phyloP scores from a whole-genome alignment of 2,329 filamentous ascomycete genomes.

The Clonostachys solani region DNA sequence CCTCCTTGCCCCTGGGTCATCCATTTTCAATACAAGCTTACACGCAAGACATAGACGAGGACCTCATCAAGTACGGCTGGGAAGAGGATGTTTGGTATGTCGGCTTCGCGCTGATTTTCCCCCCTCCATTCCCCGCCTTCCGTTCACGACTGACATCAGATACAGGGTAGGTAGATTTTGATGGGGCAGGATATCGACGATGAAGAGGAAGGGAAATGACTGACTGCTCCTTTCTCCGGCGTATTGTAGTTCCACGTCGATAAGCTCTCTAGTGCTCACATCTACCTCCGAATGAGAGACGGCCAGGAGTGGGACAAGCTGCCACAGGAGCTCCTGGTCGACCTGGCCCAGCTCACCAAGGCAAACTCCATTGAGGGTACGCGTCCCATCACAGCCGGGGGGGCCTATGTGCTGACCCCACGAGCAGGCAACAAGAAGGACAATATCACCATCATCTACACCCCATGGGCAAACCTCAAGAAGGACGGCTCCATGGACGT shows the following conservation, averaged over 20 bases:
- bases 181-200: too few species aligned
- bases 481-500: constrained; percentile 96
- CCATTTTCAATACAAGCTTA: neutral
- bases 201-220: too few species aligned
- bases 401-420: neutral
- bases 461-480: constrained; percentile 92
- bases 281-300: constrained; percentile 82
- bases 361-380: constrained; percentile 95
- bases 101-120: neutral
- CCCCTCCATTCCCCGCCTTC: neutral
- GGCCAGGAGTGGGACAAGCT: constrained; percentile 82
- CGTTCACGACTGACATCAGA: neutral
- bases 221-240: neutral
- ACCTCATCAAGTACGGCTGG: constrained; percentile 89
- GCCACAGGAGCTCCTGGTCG: constrained; percentile 67
- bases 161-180: too few species aligned
- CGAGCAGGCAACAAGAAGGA: constrained; percentile 90
- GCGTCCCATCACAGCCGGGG: neutral
- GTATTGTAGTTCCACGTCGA: constrained; percentile 81
- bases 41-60: constrained; percentile 66
- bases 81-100: constrained; percentile 89
- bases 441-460: constrained; percentile 95
- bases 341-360: constrained; percentile 97
- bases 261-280: constrained; percentile 93
- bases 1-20: neutral